Evolutionary conservation across 169 alveolate genomes (phyloP).

Genomic region (Cryptosporidium sp.): DNA sequence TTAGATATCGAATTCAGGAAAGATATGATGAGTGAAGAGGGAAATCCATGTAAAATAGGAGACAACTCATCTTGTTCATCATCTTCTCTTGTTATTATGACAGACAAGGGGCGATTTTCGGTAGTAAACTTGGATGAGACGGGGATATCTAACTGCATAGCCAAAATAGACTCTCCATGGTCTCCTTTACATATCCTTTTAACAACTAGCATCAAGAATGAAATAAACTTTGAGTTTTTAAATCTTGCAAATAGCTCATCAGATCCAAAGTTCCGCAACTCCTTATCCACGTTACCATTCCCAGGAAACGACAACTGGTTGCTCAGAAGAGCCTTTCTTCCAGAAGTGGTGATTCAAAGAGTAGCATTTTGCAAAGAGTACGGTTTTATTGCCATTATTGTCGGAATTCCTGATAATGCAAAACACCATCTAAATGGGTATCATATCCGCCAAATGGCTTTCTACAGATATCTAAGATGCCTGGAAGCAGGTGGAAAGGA

Average conservation of each 20-base stretch:
- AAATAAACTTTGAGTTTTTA: slow-evolving; percentile 37
- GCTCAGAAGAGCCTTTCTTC: slow-evolving; percentile 31
- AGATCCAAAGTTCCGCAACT: neutral
- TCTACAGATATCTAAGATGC: slow-evolving; percentile 62
- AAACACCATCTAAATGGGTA: slow-evolving; percentile 69
- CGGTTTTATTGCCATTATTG: slow-evolving; percentile 48
- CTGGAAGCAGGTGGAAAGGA: slow-evolving; percentile 74
- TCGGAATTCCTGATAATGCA: slow-evolving; percentile 68
- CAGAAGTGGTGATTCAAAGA: slow-evolving; percentile 61
- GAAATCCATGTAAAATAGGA: neutral
- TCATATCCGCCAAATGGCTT: slow-evolving; percentile 70
- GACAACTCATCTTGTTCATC: neutral
- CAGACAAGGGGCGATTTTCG: slow-evolving; percentile 22
- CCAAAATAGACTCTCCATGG: slow-evolving; percentile 68
- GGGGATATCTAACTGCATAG: slow-evolving; percentile 22
- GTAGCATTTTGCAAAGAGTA: slow-evolving; percentile 38
- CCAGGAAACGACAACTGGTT: slow-evolving; percentile 48
- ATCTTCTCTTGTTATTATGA: slow-evolving; percentile 8
- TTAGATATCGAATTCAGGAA: neutral
- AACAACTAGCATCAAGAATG: slow-evolving; percentile 7
- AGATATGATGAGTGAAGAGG: neutral
- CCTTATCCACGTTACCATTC: slow-evolving; percentile 12
- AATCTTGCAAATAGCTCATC: slow-evolving; percentile 2
- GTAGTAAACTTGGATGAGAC: slow-evolving; percentile 16
- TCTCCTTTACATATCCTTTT: slow-evolving; percentile 33